Conservation (phyloP, 441 rosid genomes). For the Raphanus hybrid region DNA sequence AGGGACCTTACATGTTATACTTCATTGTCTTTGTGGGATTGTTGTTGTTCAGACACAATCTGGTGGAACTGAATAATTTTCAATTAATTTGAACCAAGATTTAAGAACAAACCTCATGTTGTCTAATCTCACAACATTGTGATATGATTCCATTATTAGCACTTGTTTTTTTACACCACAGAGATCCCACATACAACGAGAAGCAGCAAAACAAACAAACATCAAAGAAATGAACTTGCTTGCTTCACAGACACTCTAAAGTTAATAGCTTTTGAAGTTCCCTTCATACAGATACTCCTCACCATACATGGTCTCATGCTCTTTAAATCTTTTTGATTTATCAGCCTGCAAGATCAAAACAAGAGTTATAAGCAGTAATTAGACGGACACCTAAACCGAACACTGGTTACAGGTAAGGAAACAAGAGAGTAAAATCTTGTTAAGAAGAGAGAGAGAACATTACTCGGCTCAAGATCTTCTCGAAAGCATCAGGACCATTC, state of each 20-base stretch:
- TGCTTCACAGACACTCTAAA: slow-evolving; percentile 26
- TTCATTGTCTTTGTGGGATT: no score
- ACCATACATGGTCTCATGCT: slow-evolving; percentile 31
- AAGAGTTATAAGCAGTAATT: no score
- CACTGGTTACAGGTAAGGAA: neutral
- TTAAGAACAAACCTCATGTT: no score
- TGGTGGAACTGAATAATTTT: no score
- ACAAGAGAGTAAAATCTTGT: slow-evolving; percentile 40
- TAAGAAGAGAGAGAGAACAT: neutral
- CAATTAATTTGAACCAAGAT: no score
- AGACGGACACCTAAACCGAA: no score
- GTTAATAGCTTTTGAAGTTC: slow-evolving; percentile 20
- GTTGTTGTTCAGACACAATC: no score
- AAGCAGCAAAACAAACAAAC: slow-evolving; percentile 14
- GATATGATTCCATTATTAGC: no score
- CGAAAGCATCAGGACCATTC: slow-evolving; percentile 83
- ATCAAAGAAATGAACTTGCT: slow-evolving; percentile 29
- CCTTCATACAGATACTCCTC: slow-evolving; percentile 33
- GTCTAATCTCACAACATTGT: no score
- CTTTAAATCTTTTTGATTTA: slow-evolving; percentile 49
- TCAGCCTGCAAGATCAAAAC: slow-evolving; percentile 56
- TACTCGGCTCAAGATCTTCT: slow-evolving; percentile 76
- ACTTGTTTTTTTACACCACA: slow-evolving; percentile 13
- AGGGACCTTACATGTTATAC: no score
- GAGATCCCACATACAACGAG: neutral